Base-by-base conservation (phyloP, 106 monocot genomes). In the Allium sativum region DNA sequence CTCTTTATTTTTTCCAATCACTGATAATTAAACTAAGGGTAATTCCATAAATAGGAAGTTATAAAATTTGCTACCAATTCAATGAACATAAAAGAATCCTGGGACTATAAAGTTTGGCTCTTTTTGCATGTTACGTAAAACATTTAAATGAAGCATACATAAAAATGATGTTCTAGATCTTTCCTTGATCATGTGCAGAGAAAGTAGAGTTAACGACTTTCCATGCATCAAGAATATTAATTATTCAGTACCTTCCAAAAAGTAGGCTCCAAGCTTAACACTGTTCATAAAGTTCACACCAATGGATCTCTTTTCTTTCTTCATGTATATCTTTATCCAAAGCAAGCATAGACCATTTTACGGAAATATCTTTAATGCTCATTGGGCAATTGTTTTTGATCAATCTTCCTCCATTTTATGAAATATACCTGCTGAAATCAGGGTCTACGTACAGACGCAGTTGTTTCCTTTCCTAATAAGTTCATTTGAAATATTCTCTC, bases 401-500 rank as follows among this genome's bases (percentile, higher is more conserved):
- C 73, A 80, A 20, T 75, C 52, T 65, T 54, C 70, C 76, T 40
- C 77, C 80, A 40, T 61, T 74, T 52, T 80, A 59, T 17, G 80
- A 61, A 41, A 80, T 69, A 54, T 65, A 80, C 18, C 62, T 53
- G 61, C 70, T 84, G 17, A 84, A 52, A 43, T 76, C 76, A 2
- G 65, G 60, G 41, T 84, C 79, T n/a, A n/a, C n/a, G n/a, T 1
- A 60, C 69, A 20, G 84, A 84, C 41, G 79, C 64, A 2, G 79
- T 48, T 11, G 77, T 73, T 59, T 58, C 53, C 60, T 70, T 65
- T 10, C 73, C 73, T 10, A 80, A 21, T 19, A 84, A 43, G 40
- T 64, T 73, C 58, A 68, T 69, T 66, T 21, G 65, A 56, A 77
- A 84, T 12, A 80, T 67, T 53, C 51, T 76, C 21, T 77, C 84